phyloP scores from a whole-genome alignment of 2,329 filamentous ascomycete genomes.

The Incumbomyces delicatus region DNA sequence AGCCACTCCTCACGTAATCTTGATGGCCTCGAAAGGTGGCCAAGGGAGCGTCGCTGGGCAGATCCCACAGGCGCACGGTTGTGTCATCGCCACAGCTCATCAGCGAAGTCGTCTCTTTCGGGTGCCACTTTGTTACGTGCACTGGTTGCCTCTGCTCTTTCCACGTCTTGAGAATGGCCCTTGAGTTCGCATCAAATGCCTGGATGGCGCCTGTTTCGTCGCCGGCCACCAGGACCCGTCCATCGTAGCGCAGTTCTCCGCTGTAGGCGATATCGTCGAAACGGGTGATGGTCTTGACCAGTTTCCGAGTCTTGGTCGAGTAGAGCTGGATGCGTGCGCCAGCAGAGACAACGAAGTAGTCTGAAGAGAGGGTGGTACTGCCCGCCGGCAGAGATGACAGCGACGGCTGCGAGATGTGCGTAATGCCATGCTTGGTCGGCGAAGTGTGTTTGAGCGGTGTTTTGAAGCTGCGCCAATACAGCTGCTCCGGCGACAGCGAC shows the following conservation, averaged over 20 bases:
- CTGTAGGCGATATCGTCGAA: slow-evolving; percentile 87
- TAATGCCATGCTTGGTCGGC: slow-evolving; percentile 79
- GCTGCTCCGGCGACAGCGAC: slow-evolving; percentile 79
- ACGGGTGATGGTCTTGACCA: slow-evolving; percentile 85
- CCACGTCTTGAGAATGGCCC: slow-evolving; percentile 93
- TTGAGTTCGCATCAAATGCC: slow-evolving; percentile 82
- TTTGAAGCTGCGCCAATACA: slow-evolving; percentile 93
- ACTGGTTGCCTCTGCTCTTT: slow-evolving; percentile 87
- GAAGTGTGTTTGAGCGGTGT: slow-evolving; percentile 84
- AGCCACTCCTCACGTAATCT: slow-evolving; percentile 83
- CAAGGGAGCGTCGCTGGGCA: slow-evolving; percentile 67
- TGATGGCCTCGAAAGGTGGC: slow-evolving; percentile 75
- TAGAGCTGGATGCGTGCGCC: slow-evolving; percentile 89
- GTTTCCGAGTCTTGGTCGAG: slow-evolving; percentile 81
- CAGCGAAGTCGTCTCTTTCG: slow-evolving; percentile 70
- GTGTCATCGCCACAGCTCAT: slow-evolving; percentile 88
- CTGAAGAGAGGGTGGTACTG: slow-evolving; percentile 46
- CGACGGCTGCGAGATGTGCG: slow-evolving; percentile 68
- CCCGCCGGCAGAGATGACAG: slow-evolving; percentile 35
- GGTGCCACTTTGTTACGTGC: slow-evolving; percentile 87
- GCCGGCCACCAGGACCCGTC: slow-evolving; percentile 78
- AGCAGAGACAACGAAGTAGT: slow-evolving; percentile 82
- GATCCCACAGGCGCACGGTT: slow-evolving; percentile 88
- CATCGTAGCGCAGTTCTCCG: slow-evolving; percentile 80
- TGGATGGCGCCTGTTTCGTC: slow-evolving; percentile 89